Evolutionary conservation across 2,329 filamentous ascomycete species (phyloP), one percentile per base, ranked within the genome.

Genomic region (Fusarium ramigenum): DNA sequence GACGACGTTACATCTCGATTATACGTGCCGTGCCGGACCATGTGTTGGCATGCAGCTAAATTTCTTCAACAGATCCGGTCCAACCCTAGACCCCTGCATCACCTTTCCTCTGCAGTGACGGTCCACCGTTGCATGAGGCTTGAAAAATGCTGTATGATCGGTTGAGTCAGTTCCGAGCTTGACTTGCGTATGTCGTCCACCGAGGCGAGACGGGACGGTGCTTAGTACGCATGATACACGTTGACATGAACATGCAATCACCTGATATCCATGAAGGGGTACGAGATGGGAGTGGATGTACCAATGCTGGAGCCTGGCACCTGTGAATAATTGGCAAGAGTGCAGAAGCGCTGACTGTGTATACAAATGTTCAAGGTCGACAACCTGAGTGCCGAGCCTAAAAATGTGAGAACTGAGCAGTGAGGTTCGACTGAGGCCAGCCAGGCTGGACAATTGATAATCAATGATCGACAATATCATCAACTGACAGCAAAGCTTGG

Each of bases 381-480:
- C 15, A 21, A 9, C 23, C 19, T 47, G 14, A 28, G 7, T 18
- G 14, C 19, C 6, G 10, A 57, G 37, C 23, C 7, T 54, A 7
- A 36, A 16, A 18, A 36, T 37, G 19, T 43, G 30, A 32, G n/a
- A 42, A 30, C 21, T 34, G 40, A 21, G 32, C 10, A 21, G 18
- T 16, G 18, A 25, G 7, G 21, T 30, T 42, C 7, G 23, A 25
- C 2, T 34, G 30, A 36, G 28, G 19, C 16, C 19, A 36, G 9
- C 11, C n/a, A 40, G 4, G 7, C n/a, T n/a, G 25, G 9, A 7
- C 9, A 8, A 18, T 47, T 40, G 34, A 47, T 42, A 21, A 28
- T 49, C n/a, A 28, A n/a, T 9, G 64, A 63, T 69, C 57, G 42
- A 69, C 66, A 47, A 10, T 16, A 25, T 42, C 23, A 18, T 49